These are phyloP conservation scores for Pseudopyrenochaeta lycopersici DNA, from an alignment of 2,329 filamentous ascomycete species.

Conservation along the genomic window DNA sequence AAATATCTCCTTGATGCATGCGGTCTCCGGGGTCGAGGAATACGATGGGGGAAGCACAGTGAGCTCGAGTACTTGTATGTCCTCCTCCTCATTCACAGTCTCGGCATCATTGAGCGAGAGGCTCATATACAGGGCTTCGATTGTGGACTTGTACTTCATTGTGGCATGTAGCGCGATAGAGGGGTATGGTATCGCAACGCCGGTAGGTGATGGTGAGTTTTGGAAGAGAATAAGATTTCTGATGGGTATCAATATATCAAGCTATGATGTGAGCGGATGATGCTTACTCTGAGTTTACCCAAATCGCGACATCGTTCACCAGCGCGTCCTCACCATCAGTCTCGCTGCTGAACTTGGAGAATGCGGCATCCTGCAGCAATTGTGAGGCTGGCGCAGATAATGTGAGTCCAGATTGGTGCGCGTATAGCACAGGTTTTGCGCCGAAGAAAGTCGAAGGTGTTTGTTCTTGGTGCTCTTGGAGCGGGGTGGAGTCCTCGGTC, in stretches of 20 bases:
- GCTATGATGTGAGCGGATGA: not conserved
- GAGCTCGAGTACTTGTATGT: conserved; percentile 71
- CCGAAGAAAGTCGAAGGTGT: conserved; percentile 78
- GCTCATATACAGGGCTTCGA: conserved; percentile 49
- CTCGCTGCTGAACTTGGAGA: conserved; percentile 54
- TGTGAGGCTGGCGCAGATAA: conserved; percentile 67
- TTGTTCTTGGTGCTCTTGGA: conserved; percentile 74
- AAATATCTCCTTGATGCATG: conserved; percentile 64
- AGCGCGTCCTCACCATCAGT: conserved; percentile 38
- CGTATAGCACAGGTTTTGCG: conserved; percentile 75
- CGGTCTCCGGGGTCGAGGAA: conserved; percentile 30
- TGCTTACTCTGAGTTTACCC: conserved; percentile 58
- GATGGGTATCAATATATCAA: not conserved
- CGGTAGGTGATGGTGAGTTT: conserved; percentile 59
- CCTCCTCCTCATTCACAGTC: conserved; percentile 67
- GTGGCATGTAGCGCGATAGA: conserved; percentile 79
- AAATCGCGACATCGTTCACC: conserved; percentile 55
- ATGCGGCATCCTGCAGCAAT: conserved; percentile 57
- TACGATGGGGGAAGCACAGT: conserved; percentile 66
- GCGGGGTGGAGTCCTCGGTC: conserved; percentile 67
- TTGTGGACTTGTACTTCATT: conserved; percentile 61
- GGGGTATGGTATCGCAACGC: conserved; percentile 76
- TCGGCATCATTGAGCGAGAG: conserved; percentile 61
- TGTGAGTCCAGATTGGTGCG: conserved; percentile 65
- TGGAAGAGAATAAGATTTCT: conserved; percentile 72